These are phyloP conservation scores for Fusarium verticillioides DNA, from an alignment of 2,329 filamentous ascomycete species.

Conservation along the genomic window DNA sequence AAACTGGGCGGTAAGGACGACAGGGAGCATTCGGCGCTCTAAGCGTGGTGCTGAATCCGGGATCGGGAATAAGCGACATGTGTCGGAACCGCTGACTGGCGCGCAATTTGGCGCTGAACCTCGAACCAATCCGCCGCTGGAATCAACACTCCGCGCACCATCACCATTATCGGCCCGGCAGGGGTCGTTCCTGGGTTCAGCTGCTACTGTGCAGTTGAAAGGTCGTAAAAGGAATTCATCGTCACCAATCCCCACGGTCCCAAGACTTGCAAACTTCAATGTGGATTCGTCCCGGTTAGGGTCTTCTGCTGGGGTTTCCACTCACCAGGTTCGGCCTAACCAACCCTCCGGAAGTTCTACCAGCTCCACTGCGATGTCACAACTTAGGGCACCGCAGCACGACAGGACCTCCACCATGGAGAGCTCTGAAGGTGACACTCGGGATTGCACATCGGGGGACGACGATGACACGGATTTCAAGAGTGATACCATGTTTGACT, in stretches of 20 bases:
- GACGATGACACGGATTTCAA: constrained; percentile 83
- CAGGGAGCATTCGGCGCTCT: constrained; percentile 65
- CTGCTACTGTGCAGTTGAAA: constrained; percentile 40
- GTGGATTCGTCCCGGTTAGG: constrained; percentile 62
- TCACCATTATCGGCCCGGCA: constrained; percentile 35
- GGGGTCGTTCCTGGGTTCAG: constrained; percentile 43
- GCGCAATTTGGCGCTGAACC: constrained; percentile 45
- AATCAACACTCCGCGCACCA: constrained; percentile 41
- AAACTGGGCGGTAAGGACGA: constrained; percentile 64
- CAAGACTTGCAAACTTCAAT: constrained; percentile 65
- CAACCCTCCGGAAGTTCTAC: constrained; percentile 57
- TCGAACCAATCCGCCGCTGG: constrained; percentile 42
- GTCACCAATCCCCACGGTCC: constrained; percentile 66
- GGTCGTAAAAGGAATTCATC: constrained; percentile 59
- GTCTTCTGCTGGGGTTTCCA: constrained; percentile 53
- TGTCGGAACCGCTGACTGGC: constrained; percentile 61
- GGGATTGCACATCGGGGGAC: constrained; percentile 73
- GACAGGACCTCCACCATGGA: constrained; percentile 68
- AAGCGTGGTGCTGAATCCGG: constrained; percentile 61
- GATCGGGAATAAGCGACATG: constrained; percentile 60
- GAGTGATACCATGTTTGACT: constrained; percentile 82
- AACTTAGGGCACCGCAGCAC: constrained; percentile 48
- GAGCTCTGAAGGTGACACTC: constrained; percentile 75
- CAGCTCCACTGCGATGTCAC: constrained; percentile 57
- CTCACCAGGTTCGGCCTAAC: constrained; percentile 52